Base-by-base conservation (phyloP, 1,284 basidiomycete genomes). In the Meripilus lineatus region DNA sequence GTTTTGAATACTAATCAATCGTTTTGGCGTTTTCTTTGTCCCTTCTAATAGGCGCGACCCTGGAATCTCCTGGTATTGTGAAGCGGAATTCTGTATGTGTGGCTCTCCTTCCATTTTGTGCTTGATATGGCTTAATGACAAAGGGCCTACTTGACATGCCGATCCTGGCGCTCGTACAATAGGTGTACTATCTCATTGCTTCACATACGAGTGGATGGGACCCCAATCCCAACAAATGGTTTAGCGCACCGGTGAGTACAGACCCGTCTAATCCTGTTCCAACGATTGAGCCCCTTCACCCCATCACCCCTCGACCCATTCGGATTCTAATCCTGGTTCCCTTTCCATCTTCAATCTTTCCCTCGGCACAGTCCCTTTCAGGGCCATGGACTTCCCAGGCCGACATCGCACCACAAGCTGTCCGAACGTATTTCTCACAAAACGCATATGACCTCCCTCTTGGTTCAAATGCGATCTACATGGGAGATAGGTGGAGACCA, bases 401-500 rank as follows among this genome's bases (percentile, higher is more conserved):
- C 10, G 78, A 81, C 56, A 76, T 81, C 44, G 74, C 78, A 8
- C 70, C 78, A 2, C 46, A 58, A 47, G 58, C 68, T 32, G 70
- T 69, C 21, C 67, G 72, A 34, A 83, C 79, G 2, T 83, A 76
- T 56, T 79, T 73, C 55, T 81, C 78, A 20, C 80, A 81, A 60
- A 81, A 81, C 58, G 67, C 73, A 7, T 80, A 66, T 54, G 75
- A 81, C 54, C 58, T 81, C 39, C 66, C 70, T 7, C 59, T 80
- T 34, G 75, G 70, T 7, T 63, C 63, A 3, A 72, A 71, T 49
- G 72, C 69, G 1, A 71, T 81, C 45, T 81, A 81, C 57, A 79
- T 81, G 75, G 79, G 79, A 35, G 80, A 83, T 56, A 71, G 79
- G 33, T 83, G 79, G 80, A 64, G 75, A 17, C 69, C 75, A n/a